These are phyloP conservation scores for Pyrenophora graminea DNA, from an alignment of 2,329 filamentous ascomycete species.

Conservation along the genomic window DNA sequence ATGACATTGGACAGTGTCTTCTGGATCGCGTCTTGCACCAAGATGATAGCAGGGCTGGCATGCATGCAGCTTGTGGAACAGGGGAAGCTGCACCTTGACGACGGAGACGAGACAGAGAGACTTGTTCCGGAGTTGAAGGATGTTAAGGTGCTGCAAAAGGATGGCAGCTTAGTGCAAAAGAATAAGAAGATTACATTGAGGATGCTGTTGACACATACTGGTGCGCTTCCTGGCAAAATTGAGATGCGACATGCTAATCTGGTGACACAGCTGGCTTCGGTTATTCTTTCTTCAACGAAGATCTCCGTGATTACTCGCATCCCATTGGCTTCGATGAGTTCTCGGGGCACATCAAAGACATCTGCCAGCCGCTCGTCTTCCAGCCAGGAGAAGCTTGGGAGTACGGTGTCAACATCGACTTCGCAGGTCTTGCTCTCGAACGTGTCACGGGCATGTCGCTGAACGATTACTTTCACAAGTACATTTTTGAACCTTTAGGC, in stretches of 20 bases:
- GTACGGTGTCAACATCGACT: constrained; percentile 56
- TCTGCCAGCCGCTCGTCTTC: constrained; percentile 60
- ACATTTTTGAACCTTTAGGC: constrained; percentile 52
- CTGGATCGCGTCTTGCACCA: constrained; percentile 58
- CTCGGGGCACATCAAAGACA: constrained; percentile 56
- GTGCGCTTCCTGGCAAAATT: background rate
- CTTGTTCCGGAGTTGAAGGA: constrained; percentile 43
- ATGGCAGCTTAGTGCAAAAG: constrained; percentile 44
- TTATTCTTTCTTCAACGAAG: constrained; percentile 54
- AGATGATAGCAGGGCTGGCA: constrained; percentile 39
- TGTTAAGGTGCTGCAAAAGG: constrained; percentile 41
- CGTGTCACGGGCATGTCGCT: constrained; percentile 49
- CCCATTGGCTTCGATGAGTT: constrained; percentile 64
- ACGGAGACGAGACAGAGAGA: constrained; percentile 31
- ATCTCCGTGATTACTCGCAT: constrained; percentile 50
- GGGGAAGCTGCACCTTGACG: constrained; percentile 36
- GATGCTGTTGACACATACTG: constrained; percentile 55
- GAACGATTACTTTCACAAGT: constrained; percentile 51
- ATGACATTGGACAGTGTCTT: constrained; percentile 64
- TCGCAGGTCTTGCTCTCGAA: constrained; percentile 53
- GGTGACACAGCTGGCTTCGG: constrained; percentile 47
- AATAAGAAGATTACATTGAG: constrained; percentile 53
- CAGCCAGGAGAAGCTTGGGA: constrained; percentile 66
- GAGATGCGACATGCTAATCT: background rate
- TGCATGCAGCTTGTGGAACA: constrained; percentile 43